These are phyloP conservation scores for Aspergillus arachidicola DNA, from an alignment of 2,329 filamentous ascomycete species.

Conservation along the genomic window DNA sequence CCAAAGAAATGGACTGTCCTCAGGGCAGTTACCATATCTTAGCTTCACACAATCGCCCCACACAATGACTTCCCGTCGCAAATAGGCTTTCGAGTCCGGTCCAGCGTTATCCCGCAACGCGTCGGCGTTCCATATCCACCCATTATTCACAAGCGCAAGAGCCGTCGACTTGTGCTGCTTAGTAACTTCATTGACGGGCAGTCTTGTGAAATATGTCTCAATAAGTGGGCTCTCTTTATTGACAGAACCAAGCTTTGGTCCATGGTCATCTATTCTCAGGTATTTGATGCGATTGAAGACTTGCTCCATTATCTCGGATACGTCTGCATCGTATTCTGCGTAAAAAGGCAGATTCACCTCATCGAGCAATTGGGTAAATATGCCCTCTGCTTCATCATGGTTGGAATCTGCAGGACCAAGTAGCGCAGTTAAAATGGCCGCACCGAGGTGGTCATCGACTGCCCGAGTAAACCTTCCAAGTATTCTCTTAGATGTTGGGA, in stretches of 20 bases:
- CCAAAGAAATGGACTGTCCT: slow-evolving; percentile 94
- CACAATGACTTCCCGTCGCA: slow-evolving; percentile 93
- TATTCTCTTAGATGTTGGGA: slow-evolving; percentile 72
- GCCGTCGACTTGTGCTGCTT: slow-evolving; percentile 74
- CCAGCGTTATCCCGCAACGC: slow-evolving; percentile 93
- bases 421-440: slow-evolving; percentile 67
- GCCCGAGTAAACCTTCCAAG: slow-evolving; percentile 76
- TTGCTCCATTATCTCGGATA: slow-evolving; percentile 82
- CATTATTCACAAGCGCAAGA: slow-evolving; percentile 88
- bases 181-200: slow-evolving; percentile 78
- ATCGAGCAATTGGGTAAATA: slow-evolving; percentile 68
- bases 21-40: slow-evolving; percentile 75
- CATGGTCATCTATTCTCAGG: slow-evolving; percentile 86
- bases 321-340: slow-evolving; percentile 84
- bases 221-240: slow-evolving; percentile 77
- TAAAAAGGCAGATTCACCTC: slow-evolving; percentile 87
- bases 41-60: slow-evolving; percentile 99
- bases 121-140: slow-evolving; percentile 98
- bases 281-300: slow-evolving; percentile 95
- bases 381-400: slow-evolving; percentile 51
- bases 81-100: slow-evolving; percentile 83
- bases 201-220: slow-evolving; percentile 90
- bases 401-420: slow-evolving; percentile 62
- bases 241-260: slow-evolving; percentile 82
- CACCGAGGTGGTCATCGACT: slow-evolving; percentile 70